Percentiles rank a stretch among this genome's conserved stretches.
These are phyloP conservation scores for Cercophora samala DNA, from an alignment of 495 filamentous ascomycete species.

Conservation along the genomic window DNA sequence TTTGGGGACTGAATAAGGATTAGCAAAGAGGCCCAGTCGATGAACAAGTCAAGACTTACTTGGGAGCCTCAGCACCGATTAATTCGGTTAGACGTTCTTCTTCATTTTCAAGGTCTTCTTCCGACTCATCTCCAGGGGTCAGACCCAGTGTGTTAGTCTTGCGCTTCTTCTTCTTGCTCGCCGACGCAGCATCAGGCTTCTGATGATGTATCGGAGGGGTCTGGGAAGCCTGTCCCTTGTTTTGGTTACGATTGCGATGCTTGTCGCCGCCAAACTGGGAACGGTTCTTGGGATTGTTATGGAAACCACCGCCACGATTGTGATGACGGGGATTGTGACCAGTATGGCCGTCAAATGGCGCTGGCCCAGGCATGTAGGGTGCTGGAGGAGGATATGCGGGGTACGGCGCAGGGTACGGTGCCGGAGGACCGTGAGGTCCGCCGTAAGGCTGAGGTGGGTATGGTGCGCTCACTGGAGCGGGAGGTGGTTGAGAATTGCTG, in stretches of 20 bases:
- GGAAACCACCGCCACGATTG: slow-evolving; percentile 38
- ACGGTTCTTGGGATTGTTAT: slow-evolving; percentile 33
- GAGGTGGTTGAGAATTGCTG: slow-evolving; percentile 34
- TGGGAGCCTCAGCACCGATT: slow-evolving; percentile 43
- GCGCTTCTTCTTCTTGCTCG: slow-evolving; percentile 70
- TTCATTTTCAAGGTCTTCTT: slow-evolving; percentile 71
- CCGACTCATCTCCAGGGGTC: slow-evolving; percentile 68
- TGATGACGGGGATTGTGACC: slow-evolving; percentile 34
- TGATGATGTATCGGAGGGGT: slow-evolving; percentile 51
- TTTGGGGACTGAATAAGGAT: slow-evolving; percentile 44
- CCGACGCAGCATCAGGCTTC: slow-evolving; percentile 59
- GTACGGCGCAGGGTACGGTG: slow-evolving; percentile 35
- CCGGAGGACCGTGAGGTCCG: slow-evolving; percentile 31
- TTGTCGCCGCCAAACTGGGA: slow-evolving; percentile 41
- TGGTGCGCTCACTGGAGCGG: slow-evolving; percentile 46
- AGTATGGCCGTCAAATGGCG: slow-evolving; percentile 35
- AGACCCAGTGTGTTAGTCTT: slow-evolving; percentile 77
- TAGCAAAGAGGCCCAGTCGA: slow-evolving; percentile 33
- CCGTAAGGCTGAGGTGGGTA: slow-evolving; percentile 35
- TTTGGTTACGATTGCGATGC: slow-evolving; percentile 42
- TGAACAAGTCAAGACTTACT: slow-evolving; percentile 38
- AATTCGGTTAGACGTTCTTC: slow-evolving; percentile 68
- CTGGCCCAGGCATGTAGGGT: slow-evolving; percentile 24
- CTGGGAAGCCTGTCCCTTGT: slow-evolving; percentile 31
- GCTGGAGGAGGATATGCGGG: slow-evolving; percentile 39